A percentile compares a stretch with the other conserved stretches of the same genome.
These are phyloP conservation scores for Rhodotorula sp. DNA, from an alignment of 1,284 basidiomycete species.

Conservation along the genomic window DNA sequence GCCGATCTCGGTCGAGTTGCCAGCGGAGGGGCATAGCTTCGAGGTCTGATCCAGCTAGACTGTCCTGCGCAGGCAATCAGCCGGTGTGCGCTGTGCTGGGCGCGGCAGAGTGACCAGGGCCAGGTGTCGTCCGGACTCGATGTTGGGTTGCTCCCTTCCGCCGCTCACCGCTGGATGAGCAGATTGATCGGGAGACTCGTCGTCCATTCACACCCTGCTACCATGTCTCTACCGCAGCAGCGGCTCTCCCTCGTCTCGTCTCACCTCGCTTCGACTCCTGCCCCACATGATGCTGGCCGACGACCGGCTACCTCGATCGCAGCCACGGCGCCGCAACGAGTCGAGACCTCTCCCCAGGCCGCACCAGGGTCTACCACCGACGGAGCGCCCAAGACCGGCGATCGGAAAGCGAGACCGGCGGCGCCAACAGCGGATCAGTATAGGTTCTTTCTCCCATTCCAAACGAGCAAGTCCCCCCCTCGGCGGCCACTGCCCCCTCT, in stretches of 20 bases:
- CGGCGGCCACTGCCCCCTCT: too few species aligned
- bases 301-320: neutral
- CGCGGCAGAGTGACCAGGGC: too few species aligned
- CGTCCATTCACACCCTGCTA: neutral
- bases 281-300: too few species aligned
- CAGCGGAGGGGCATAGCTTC: neutral
- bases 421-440: constrained; percentile 1
- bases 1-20: neutral
- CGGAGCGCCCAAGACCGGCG: neutral
- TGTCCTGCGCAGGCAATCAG: too few species aligned
- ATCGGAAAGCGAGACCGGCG: neutral
- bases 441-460: constrained; percentile 27
- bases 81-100: too few species aligned
- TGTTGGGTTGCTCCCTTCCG: too few species aligned
- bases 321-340: neutral
- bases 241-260: neutral
- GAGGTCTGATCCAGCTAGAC: neutral
- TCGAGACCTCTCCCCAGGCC: neutral
- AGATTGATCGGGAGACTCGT: too few species aligned
- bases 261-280: neutral
- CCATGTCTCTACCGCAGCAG: neutral
- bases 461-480: constrained; percentile 3
- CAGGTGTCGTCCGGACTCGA: too few species aligned
- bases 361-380: neutral
- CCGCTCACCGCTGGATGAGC: too few species aligned